phyloP scores from a whole-genome alignment of 2,329 filamentous ascomycete genomes.

The Penicillium crustosum region DNA sequence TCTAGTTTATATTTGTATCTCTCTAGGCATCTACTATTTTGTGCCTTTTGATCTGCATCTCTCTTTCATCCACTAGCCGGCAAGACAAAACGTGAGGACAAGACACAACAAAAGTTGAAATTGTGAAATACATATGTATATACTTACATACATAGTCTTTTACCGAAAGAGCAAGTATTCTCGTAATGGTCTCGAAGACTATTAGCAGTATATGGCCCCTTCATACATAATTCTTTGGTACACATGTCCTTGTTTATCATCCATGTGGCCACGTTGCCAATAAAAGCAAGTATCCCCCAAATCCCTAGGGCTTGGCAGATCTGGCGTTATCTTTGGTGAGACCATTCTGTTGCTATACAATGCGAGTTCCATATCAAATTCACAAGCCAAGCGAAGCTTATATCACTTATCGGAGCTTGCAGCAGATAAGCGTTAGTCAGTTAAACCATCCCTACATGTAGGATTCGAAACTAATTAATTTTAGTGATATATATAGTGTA shows the following conservation, averaged over 20 bases:
- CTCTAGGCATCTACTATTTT: too few species aligned
- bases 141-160: too few species aligned
- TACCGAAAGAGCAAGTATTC: not conserved
- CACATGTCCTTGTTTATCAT: not conserved
- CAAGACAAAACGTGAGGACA: too few species aligned
- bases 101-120: too few species aligned
- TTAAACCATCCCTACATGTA: not conserved
- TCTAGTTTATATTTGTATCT: too few species aligned
- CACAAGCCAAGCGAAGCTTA: not conserved
- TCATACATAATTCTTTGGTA: not conserved
- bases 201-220: not conserved
- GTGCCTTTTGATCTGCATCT: too few species aligned
- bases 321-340: not conserved
- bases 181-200: not conserved
- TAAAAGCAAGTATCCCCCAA: not conserved
- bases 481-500: not conserved
- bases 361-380: not conserved
- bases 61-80: too few species aligned
- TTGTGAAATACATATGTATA: too few species aligned
- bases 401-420: not conserved
- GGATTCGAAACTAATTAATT: not conserved
- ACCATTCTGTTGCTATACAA: not conserved
- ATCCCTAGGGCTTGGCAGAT: not conserved
- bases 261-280: not conserved
- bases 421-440: too few species aligned